These are phyloP conservation scores for Pueraria montana DNA, from an alignment of 306 rosid genomes.

Conservation along the genomic window DNA sequence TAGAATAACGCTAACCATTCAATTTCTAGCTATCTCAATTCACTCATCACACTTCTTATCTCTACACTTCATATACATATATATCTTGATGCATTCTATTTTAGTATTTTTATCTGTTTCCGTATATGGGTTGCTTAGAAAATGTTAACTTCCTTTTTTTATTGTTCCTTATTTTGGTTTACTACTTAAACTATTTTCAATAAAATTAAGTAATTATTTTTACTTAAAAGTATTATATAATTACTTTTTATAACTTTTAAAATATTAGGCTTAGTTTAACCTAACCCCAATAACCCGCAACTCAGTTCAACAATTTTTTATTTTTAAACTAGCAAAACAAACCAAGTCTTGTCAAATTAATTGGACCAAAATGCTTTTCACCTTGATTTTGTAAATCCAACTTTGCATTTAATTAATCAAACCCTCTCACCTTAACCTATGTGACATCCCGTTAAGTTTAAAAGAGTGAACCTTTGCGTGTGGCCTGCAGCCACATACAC, in stretches of 20 bases:
- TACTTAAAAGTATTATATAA: background rate
- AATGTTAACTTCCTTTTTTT: too few relatives aligned
- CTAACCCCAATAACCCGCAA: background rate
- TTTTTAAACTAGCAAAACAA: background rate
- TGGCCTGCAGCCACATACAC: background rate
- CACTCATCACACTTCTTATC: too few relatives aligned
- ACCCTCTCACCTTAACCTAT: background rate
- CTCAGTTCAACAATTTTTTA: background rate
- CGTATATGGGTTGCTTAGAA: too few relatives aligned
- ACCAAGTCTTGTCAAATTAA: background rate
- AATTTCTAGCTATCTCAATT: too few relatives aligned
- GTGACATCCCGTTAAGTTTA: background rate
- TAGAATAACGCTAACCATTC: too few relatives aligned
- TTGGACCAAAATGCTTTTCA: background rate
- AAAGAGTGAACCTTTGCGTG: background rate
- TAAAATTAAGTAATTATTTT: too few relatives aligned
- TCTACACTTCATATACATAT: too few relatives aligned
- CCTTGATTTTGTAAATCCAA: background rate
- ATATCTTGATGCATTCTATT: too few relatives aligned
- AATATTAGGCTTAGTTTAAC: background rate
- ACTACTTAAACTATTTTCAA: too few relatives aligned
- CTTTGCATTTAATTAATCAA: background rate
- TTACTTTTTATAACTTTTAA: background rate
- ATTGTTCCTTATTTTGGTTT: too few relatives aligned
- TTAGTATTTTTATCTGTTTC: too few relatives aligned